Conservation (phyloP, 2,329 filamentous ascomycete genomes). For the Apiospora marii region DNA sequence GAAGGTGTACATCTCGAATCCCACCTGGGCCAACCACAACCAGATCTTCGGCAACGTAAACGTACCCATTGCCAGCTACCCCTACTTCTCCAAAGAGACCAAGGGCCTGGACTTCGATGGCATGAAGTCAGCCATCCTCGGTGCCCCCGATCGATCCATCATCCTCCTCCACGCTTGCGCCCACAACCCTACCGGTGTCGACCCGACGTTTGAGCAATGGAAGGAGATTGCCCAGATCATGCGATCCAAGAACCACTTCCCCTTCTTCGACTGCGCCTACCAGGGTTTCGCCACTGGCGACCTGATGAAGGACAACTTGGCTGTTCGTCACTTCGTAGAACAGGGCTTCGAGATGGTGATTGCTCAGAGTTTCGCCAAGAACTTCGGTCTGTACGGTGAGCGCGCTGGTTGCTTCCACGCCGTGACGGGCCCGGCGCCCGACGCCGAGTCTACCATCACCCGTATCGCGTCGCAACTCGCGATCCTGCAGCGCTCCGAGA, state of each 20-base stretch:
- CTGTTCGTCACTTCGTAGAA: slow-evolving; percentile 93
- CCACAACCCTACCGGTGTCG: slow-evolving; percentile 97
- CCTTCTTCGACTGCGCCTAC: slow-evolving; percentile 98
- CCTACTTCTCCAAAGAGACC: slow-evolving; percentile 90
- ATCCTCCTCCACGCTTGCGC: slow-evolving; percentile 95
- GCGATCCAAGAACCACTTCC: slow-evolving; percentile 83
- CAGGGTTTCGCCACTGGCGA: slow-evolving; percentile 97
- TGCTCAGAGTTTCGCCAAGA: slow-evolving; percentile 96
- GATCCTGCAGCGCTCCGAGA: slow-evolving; percentile 95
- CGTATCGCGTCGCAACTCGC: slow-evolving; percentile 88
- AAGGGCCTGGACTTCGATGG: slow-evolving; percentile 92
- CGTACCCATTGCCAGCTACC: slow-evolving; percentile 81
- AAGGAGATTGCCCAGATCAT: slow-evolving; percentile 84
- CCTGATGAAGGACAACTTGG: slow-evolving; percentile 83
- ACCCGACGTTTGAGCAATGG: slow-evolving; percentile 95
- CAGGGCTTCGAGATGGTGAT: slow-evolving; percentile 90
- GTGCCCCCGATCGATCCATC: slow-evolving; percentile 80
- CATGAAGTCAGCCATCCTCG: slow-evolving; percentile 76
- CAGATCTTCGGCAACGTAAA: slow-evolving; percentile 96
- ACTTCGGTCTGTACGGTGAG: slow-evolving; percentile 96
- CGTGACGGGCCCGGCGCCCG: slow-evolving; percentile 75
- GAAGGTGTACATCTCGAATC: slow-evolving; percentile 88
- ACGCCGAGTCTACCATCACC: slow-evolving; percentile 66
- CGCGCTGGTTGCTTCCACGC: slow-evolving; percentile 97
- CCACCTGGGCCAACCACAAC: slow-evolving; percentile 98